Conservation (phyloP, 306 rosid genomes). For the Sophora flavescens region DNA sequence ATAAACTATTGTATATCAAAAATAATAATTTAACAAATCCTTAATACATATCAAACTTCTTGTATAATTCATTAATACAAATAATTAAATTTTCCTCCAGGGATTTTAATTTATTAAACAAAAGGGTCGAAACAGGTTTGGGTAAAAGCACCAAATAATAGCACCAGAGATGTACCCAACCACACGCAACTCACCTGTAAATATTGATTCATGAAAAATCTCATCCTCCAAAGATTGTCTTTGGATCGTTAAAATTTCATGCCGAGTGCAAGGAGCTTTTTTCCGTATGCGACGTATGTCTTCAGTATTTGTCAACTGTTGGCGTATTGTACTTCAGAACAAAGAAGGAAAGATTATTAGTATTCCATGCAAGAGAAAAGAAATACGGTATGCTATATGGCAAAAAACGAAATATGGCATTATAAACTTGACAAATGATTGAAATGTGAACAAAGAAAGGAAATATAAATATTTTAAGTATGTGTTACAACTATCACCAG, state of each 20-base stretch:
- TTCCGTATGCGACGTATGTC: slow-evolving; percentile 91
- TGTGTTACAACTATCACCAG: slow-evolving; percentile 21
- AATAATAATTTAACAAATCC: not conserved
- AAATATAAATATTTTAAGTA: not conserved
- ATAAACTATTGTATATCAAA: not conserved
- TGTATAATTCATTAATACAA: not conserved
- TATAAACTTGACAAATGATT: slow-evolving; percentile 7
- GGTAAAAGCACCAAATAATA: slow-evolving; percentile 32
- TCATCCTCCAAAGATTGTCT: slow-evolving; percentile 88
- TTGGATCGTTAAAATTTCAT: slow-evolving; percentile 85
- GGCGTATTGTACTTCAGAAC: slow-evolving; percentile 82
- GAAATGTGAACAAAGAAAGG: slow-evolving; percentile 21
- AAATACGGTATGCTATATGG: not conserved
- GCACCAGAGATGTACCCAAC: slow-evolving; percentile 7
- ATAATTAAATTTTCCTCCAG: not conserved
- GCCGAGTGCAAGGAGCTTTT: slow-evolving; percentile 92
- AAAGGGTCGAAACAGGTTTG: not conserved
- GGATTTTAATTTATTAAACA: not conserved
- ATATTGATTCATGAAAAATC: slow-evolving; percentile 72
- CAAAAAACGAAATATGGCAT: not conserved
- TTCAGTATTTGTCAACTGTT: slow-evolving; percentile 88
- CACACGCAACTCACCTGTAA: slow-evolving; percentile 65
- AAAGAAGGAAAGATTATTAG: slow-evolving; percentile 44
- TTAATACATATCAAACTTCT: too few relatives aligned
- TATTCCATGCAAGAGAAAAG: slow-evolving; percentile 33